Base-by-base conservation (phyloP, 1,284 basidiomycete species). In the Heterobasidion annosum region DNA sequence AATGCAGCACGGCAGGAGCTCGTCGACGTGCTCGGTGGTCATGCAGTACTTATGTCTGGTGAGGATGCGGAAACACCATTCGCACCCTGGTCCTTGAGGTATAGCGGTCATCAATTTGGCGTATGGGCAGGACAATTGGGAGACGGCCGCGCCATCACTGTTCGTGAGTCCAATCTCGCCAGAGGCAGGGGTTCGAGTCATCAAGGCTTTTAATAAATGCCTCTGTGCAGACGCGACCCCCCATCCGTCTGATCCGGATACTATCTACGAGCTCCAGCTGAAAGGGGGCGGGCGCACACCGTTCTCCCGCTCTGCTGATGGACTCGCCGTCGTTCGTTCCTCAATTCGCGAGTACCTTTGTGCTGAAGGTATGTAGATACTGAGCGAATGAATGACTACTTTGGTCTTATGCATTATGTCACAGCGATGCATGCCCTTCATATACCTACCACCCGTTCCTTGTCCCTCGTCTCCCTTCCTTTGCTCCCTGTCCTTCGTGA, bases 211-310 rank as follows among this genome's bases (percentile, higher is more conserved):
- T 8, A 45, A 33, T 9, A 25, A 25, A 25, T 3, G 3, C 25
- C 25, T 25, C 10, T 53, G 18, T 44, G 53, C 55, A 91, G 89
- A 91, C 54, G 85, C 88, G 52, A 92, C 91, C 0, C 83, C 84
- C 1, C 81, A 88, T 63, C 83, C 85, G 0, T 66, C 71, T 4
- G 68, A 81, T 54, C 74, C 79, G 1, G 75, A 79, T 18, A 71
- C 78, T 2, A 73, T 76, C 0, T 86, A 85, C 60, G 94, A 98
- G 66, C 75, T 99, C 3, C 96, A 98, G 68, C 79, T 98, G 60
- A 99, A 98, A 66, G 96, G 96, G 0, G 84, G 88, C 0, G 96
- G 96, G 0, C 79, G 96, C 8, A 99, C 96, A 1, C 95, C 96
- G 0, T 98, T 96, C 71, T 92, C 93, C 1, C 81, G 96, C 48